Base-by-base conservation (phyloP, 192 early-diverging fungal genomes). In the Coemansia umbellata region DNA sequence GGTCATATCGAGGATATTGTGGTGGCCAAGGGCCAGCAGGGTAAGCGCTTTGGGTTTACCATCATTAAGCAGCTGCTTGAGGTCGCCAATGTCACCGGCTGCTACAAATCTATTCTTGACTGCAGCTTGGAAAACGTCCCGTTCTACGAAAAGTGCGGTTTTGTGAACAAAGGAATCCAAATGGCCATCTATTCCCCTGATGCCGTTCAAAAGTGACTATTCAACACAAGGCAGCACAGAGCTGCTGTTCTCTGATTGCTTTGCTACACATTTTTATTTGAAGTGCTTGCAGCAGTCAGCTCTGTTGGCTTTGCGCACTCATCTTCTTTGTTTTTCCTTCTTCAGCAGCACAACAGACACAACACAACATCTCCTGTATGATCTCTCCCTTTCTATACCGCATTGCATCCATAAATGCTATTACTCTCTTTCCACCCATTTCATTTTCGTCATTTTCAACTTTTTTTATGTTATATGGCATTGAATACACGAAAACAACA, bases 1-100 rank as follows among this genome's bases (percentile, higher is more conserved):
- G 93, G 92, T 4, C 93, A 94, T 52, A 93, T 95, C 50, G 94
- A 97, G 74, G 93, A 91, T 71, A 84, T 86, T 55, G 88, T 88
- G 13, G 87, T 91, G n/a, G 78, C 84, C 50, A 81, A 82, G 49
- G 82, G 82, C 14, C 83, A 88, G 64, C 84, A 83, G 53, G 86
- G 85, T 9, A 88, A 83, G 68, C 80, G 77, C 51, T 80, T 87
- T 52, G 87, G 85, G 15, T 69, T 72, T 47, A 55, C 79, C 24
- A 69, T 97, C 9, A 92, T 97, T 51, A 91, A 95, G 49, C 91
- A 92, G 53, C 79, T 97, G 8, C 83, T 85, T 56, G 66, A 87
- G 53, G 80, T 95, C 27, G 89, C 84, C 8, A 63, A 71, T n/a
- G 61, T 53, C 27, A 75, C 85, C 19, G 91, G 89, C 18, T 97